Conservation (phyloP, 2,329 filamentous ascomycete genomes). For the Metarhizium rileyi region DNA sequence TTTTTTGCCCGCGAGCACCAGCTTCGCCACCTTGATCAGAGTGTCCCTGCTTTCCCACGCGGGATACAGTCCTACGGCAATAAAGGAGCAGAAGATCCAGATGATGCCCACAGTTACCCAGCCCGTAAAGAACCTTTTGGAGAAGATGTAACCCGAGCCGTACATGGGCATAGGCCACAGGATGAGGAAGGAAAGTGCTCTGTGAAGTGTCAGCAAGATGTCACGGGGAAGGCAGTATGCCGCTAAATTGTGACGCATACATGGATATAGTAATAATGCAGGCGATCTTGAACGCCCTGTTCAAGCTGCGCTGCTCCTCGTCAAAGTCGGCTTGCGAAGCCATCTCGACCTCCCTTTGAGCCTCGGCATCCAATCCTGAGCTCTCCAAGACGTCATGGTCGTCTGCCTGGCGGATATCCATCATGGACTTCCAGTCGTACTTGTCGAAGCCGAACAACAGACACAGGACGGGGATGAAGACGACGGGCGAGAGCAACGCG, state of each 20-base stretch:
- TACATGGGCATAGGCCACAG: constrained; percentile 94
- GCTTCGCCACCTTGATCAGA: constrained; percentile 11
- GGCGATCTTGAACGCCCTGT: constrained; percentile 41
- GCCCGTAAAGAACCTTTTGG: constrained; percentile 56
- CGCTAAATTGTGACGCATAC: constrained; percentile 12
- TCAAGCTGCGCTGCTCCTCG: constrained; percentile 38
- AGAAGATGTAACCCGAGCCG: constrained; percentile 60
- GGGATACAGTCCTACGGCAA: constrained; percentile 72
- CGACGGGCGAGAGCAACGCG: constrained; percentile 64
- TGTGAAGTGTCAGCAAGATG: constrained; percentile 4
- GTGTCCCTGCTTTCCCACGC: constrained; percentile 68
- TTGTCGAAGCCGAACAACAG: constrained; percentile 49
- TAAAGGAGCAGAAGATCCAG: constrained; percentile 61
- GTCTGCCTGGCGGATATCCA: constrained; percentile 65
- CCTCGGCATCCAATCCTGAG: constrained; percentile 37
- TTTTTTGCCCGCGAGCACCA: constrained; percentile 10
- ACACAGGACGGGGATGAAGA: constrained; percentile 70
- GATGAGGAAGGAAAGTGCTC: constrained; percentile 60
- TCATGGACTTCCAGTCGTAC: constrained; percentile 84
- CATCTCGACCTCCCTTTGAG: constrained; percentile 12
- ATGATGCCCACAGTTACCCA: constrained; percentile 63
- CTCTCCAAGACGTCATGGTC: constrained; percentile 61
- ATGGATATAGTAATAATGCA: constrained; percentile 22
- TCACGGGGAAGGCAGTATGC: too few species aligned
- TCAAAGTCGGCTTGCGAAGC: constrained; percentile 26